Evolutionary conservation across 768 basidiomycete species (phyloP), one percentile per base, ranked within the genome.

Genomic region (Tylopilus subfusipes): DNA sequence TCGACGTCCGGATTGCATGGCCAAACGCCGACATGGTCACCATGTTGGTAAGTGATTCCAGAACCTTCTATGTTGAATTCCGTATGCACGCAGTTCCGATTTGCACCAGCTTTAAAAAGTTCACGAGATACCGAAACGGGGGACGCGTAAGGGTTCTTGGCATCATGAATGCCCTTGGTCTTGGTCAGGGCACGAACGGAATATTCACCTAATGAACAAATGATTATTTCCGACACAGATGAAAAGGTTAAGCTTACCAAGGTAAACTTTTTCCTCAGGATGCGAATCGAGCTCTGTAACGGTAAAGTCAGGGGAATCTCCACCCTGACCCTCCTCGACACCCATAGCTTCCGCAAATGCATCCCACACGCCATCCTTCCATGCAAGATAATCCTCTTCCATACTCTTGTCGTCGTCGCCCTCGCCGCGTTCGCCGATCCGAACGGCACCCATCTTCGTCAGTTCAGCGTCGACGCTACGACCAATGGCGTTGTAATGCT

Each of bases 321-420:
- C 94, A 48, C 93, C 93, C 62, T 94, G 94, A 34, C 97, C 96
- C 70, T 98, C 97, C 71, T 98, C 95, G 48, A 97, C 93, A 49
- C 81, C 80, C 81, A 98, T 81, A 21, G 81, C 81, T 52, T 78
- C 70, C n/a, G 93, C 80, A 56, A 98, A 91, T 5, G 85, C 84
- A 18, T 88, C 86, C 90, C 94, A 98, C 94, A 98, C 95, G 62
- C 79, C 81, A 66, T 99, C 96, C 72, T 98, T 99, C 96, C 96
- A 99, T 64, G 92, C 94, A 13, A 99, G 82, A 70, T 98, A 99
- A 72, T 99, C 96, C 75, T 99, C 96, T 71, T 99, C 96, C 95
- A 99, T 98, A 68, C 90, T 93, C 78, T 97, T 97, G 73, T 99
- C 97, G 67, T 99, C 96, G 66, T 99, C 97, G 59, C 96, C 96